Percentiles rank a stretch among this genome's conserved stretches.
phyloP scores from a whole-genome alignment of 2,329 filamentous ascomycete species.

The Trichophyton rubrum region DNA sequence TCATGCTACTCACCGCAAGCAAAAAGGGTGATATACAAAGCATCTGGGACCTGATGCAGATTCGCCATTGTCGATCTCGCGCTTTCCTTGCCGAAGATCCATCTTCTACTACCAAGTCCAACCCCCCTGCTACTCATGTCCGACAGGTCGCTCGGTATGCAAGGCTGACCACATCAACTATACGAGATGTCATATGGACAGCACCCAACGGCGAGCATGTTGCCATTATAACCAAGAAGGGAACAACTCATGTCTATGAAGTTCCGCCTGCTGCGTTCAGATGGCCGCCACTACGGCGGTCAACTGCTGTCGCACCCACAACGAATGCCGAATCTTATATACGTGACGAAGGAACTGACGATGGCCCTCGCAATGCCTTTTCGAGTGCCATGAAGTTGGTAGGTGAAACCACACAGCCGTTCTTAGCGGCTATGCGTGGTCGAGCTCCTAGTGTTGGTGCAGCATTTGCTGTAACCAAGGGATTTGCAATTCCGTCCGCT shows the following conservation, averaged over 20 bases:
- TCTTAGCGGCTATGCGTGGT: conserved; percentile 53
- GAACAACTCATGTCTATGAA: conserved; percentile 88
- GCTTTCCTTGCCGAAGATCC: conserved; percentile 28
- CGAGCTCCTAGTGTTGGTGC: conserved; percentile 37
- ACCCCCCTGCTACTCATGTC: conserved; percentile 35
- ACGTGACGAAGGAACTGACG: conserved; percentile 38
- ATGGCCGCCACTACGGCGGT: conserved; percentile 59
- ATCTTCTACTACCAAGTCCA: conserved; percentile 15
- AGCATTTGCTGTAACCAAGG: conserved; percentile 32
- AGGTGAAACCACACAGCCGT: conserved; percentile 46
- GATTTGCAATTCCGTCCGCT: conserved; percentile 35
- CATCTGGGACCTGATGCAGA: conserved; percentile 40
- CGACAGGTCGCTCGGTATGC: conserved; percentile 81
- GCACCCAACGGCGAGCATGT: conserved; percentile 67
- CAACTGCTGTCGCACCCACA: conserved; percentile 38
- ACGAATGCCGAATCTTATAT: conserved; percentile 34
- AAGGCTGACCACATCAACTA: conserved; percentile 79
- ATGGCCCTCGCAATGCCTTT: conserved; percentile 37
- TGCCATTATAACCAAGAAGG: conserved; percentile 82
- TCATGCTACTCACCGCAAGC: conserved; percentile 37
- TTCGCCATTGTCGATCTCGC: conserved; percentile 31
- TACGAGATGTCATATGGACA: conserved; percentile 83
- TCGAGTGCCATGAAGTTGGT: conserved; percentile 59
- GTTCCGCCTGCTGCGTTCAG: conserved; percentile 70
- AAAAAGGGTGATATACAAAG: conserved; percentile 40